These are phyloP conservation scores for Tolypocladium cylindrosporum DNA, from an alignment of 2,329 filamentous ascomycete species.

Conservation along the genomic window DNA sequence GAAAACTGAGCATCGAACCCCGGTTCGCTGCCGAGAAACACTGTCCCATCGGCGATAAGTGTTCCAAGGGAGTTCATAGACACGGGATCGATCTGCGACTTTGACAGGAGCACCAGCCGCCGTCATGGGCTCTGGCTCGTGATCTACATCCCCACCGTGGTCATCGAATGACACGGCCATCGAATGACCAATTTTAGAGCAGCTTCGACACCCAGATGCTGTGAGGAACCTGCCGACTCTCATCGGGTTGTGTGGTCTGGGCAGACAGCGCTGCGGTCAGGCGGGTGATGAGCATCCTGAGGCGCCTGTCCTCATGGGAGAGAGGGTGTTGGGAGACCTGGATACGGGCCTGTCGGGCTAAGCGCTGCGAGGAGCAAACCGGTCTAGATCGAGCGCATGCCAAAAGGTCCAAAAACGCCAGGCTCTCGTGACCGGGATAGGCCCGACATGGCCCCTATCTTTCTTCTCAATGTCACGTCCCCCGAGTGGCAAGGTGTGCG, in stretches of 20 bases:
- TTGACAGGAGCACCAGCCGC: not conserved
- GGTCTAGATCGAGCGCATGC: not conserved
- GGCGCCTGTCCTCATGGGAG: not conserved
- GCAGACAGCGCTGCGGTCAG: not conserved
- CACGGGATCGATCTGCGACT: not conserved
- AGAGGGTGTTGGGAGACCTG: not conserved
- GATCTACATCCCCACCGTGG: not conserved
- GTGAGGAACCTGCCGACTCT: not conserved
- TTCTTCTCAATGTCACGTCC: not conserved
- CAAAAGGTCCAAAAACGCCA: not conserved
- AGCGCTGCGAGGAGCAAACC: not conserved
- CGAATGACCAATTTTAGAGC: not conserved
- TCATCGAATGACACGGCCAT: not conserved
- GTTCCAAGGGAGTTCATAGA: not conserved
- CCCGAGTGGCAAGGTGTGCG: not conserved
- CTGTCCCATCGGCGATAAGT: not conserved
- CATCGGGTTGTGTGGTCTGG: not conserved
- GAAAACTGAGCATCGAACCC: not conserved
- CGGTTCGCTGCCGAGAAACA: not conserved
- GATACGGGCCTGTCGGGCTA: not conserved
- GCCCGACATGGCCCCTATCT: not conserved
- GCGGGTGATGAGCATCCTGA: not conserved
- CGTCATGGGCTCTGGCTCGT: not conserved
- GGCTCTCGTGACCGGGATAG: not conserved
- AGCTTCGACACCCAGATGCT: not conserved